phyloP scores from a whole-genome alignment of 106 monocot genomes.

The Dendrobium chrysotoxum region DNA sequence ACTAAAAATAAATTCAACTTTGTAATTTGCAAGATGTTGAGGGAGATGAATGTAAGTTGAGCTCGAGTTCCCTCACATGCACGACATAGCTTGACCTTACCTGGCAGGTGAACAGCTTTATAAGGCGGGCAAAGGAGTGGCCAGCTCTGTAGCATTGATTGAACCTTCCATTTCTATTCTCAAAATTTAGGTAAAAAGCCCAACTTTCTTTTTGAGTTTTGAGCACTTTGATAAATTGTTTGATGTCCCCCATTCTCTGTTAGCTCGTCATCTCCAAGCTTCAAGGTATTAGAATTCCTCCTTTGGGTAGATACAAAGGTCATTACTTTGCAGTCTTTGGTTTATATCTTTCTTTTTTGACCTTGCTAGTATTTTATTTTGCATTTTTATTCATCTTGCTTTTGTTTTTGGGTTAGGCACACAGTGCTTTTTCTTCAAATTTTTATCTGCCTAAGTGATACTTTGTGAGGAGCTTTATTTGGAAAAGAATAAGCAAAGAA shows the following conservation, averaged over 20 bases:
- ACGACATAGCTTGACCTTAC: conserved; percentile 3
- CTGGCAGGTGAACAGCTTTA: neutral
- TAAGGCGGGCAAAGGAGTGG: neutral
- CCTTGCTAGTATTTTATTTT: neutral
- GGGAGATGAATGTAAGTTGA: conserved; percentile 4
- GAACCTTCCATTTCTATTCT: neutral
- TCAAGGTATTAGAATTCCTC: no score
- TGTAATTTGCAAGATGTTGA: neutral
- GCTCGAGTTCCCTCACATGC: neutral
- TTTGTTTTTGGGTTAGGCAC: no score
- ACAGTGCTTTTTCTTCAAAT: no score
- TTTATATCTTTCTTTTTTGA: neutral
- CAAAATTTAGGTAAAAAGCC: neutral
- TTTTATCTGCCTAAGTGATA: no score
- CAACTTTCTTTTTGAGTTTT: neutral
- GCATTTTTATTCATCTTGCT: neutral
- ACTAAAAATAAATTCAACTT: neutral
- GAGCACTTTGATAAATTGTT: neutral
- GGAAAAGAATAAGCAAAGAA: no score
- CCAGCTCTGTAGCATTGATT: conserved; percentile 1
- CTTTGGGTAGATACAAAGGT: no score
- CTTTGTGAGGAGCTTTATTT: no score
- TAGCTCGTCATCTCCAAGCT: neutral
- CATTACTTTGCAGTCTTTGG: no score
- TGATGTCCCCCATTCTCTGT: neutral